Percentiles rank a stretch among this genome's conserved stretches.
Conservation (phyloP, 116 monocot genomes). For the Trichopus zeylanicus region DNA sequence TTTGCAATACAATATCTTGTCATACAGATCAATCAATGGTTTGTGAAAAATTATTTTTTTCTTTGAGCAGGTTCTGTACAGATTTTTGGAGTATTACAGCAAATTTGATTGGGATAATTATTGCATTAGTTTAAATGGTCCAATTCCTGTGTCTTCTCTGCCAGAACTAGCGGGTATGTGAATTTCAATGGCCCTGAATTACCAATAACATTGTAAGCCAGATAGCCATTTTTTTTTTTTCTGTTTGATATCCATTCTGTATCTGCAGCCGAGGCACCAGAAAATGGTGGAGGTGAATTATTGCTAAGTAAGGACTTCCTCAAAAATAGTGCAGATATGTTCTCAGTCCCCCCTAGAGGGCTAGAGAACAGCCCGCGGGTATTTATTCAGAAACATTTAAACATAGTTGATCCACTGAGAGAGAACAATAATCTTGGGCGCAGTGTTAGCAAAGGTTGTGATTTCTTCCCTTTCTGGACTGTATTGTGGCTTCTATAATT, state of each 20-base stretch:
- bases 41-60: constrained; percentile 3
- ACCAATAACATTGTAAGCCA: neutral
- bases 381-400: constrained; percentile 44
- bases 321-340: constrained; percentile 18
- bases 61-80: constrained; percentile 59
- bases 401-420: constrained; percentile 63
- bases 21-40: neutral
- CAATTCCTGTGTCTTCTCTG: constrained; percentile 38
- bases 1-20: neutral
- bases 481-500: neutral
- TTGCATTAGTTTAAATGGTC: constrained; percentile 48
- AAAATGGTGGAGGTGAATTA: constrained; percentile 23
- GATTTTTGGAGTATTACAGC: constrained; percentile 70
- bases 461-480: neutral
- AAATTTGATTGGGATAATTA: constrained; percentile 71
- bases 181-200: neutral
- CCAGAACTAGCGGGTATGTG: constrained; percentile 37
- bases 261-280: constrained; percentile 32
- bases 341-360: constrained; percentile 20
- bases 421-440: constrained; percentile 63
- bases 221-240: neutral
- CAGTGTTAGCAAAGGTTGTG: constrained; percentile 57
- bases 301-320: constrained; percentile 45
- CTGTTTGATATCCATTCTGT: neutral
- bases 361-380: constrained; percentile 20